Evolutionary conservation across 1,284 basidiomycete genomes (phyloP).

Genomic region (Xerocomus minutiporus): DNA sequence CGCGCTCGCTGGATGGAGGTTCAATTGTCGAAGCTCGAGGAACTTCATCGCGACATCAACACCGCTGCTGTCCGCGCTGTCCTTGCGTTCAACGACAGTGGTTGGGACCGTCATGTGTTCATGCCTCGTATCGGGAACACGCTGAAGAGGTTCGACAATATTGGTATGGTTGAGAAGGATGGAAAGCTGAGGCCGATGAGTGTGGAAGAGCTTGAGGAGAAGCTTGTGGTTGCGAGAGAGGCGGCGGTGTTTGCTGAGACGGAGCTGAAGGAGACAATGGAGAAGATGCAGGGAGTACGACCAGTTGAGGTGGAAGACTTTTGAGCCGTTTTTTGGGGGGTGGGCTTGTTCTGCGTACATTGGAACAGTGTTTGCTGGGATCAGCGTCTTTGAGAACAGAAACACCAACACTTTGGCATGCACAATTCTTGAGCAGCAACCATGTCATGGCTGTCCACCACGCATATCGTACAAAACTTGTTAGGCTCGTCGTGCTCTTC

Average conservation of each 20-base stretch:
- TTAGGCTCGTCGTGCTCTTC: conserved; percentile 17
- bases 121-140: conserved; percentile 64
- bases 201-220: conserved; percentile 68
- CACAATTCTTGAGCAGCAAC: neutral
- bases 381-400: too few species aligned
- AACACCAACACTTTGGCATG: too few species aligned
- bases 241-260: conserved; percentile 66
- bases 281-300: conserved; percentile 51
- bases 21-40: conserved; percentile 77
- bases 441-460: conserved; percentile 20
- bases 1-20: conserved; percentile 87
- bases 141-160: conserved; percentile 60
- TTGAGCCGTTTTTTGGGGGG: conserved; percentile 7
- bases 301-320: conserved; percentile 42
- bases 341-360: too few species aligned
- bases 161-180: conserved; percentile 52
- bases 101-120: conserved; percentile 70
- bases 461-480: conserved; percentile 12
- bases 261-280: conserved; percentile 69
- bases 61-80: conserved; percentile 78
- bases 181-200: conserved; percentile 52
- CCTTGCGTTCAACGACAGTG: conserved; percentile 74
- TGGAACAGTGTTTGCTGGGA: too few species aligned
- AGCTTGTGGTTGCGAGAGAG: conserved; percentile 62
- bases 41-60: conserved; percentile 81